Conservation (phyloP, 2,329 filamentous ascomycete genomes). For the Phoma sp. region DNA sequence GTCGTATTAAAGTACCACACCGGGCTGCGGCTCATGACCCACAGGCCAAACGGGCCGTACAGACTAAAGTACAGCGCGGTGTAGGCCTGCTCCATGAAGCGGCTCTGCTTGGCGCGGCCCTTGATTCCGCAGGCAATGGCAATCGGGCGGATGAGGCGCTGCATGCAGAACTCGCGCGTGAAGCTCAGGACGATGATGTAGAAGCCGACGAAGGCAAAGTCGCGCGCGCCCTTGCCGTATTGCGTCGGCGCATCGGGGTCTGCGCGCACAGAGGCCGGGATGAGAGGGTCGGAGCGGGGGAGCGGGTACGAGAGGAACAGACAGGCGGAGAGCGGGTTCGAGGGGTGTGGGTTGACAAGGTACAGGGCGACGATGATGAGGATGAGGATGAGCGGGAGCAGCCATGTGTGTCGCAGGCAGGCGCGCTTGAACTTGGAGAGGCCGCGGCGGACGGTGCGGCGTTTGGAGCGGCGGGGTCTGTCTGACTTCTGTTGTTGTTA, state of each 20-base stretch:
- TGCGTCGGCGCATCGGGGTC: conserved; percentile 58
- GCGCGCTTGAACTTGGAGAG: conserved; percentile 56
- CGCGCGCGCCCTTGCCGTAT: conserved; percentile 88
- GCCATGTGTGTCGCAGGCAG: conserved; percentile 65
- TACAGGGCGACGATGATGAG: conserved; percentile 71
- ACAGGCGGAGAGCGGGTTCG: conserved; percentile 80
- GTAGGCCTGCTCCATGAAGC: conserved; percentile 97
- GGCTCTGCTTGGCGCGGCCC: conserved; percentile 78
- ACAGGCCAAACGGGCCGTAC: conserved; percentile 83
- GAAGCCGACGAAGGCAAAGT: conserved; percentile 86
- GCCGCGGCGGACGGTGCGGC: conserved; percentile 54
- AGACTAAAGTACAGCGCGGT: conserved; percentile 89
- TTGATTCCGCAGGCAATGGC: conserved; percentile 74
- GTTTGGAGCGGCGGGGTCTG: conserved; percentile 53
- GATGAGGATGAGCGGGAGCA: conserved; percentile 73
- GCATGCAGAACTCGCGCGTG: conserved; percentile 95
- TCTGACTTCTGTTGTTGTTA: conserved; percentile 25
- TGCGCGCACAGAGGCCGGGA: conserved; percentile 42
- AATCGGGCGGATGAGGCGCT: conserved; percentile 80
- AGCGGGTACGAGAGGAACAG: conserved; percentile 91
- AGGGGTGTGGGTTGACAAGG: conserved; percentile 75
- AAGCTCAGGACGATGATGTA: conserved; percentile 91
- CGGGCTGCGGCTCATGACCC: conserved; percentile 88
- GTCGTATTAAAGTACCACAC: conserved; percentile 95
- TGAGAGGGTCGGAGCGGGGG: conserved; percentile 54